phyloP scores from a whole-genome alignment of 257 asterid genomes.

The Prunella vulgaris region DNA sequence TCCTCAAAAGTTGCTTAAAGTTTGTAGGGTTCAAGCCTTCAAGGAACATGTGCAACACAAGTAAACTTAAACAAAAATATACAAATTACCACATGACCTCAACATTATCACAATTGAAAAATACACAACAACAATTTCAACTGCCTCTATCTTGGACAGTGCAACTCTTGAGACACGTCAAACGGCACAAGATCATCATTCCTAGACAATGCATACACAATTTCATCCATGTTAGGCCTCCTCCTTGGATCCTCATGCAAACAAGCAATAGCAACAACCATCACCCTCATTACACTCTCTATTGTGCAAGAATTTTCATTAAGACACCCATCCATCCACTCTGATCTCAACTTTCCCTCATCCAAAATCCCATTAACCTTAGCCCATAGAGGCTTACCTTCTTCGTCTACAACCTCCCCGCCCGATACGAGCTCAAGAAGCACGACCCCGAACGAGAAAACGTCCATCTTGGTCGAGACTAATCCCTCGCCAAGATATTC shows the following conservation, averaged over 20 bases:
- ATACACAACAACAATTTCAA: too few species aligned
- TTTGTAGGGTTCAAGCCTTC: too few species aligned
- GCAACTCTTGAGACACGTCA: constrained; percentile 55
- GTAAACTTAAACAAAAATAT: too few species aligned
- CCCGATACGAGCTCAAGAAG: constrained; percentile 69
- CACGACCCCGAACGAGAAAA: constrained; percentile 78
- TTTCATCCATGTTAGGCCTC: constrained; percentile 79
- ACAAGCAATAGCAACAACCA: constrained; percentile 59
- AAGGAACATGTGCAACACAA: too few species aligned
- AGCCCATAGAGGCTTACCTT: constrained; percentile 40
- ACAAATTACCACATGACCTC: too few species aligned
- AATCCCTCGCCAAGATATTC: constrained; percentile 64
- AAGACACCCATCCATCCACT: constrained; percentile 55
- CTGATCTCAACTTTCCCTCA: constrained; percentile 41
- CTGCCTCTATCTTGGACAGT: constrained; percentile 34
- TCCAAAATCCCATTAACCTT: constrained; percentile 28
- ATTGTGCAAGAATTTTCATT: constrained; percentile 33
- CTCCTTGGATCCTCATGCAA: constrained; percentile 54
- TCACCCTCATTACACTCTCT: constrained; percentile 55
- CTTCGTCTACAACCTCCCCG: constrained; percentile 47
- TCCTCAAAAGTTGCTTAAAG: too few species aligned
- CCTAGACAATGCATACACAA: constrained; percentile 73
- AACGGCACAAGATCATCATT: constrained; percentile 48
- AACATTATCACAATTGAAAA: too few species aligned
- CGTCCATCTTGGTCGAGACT: constrained; percentile 74